Evolutionary conservation across 148 eudicot genomes (phyloP).

Genomic region (Beta vulgaris): DNA sequence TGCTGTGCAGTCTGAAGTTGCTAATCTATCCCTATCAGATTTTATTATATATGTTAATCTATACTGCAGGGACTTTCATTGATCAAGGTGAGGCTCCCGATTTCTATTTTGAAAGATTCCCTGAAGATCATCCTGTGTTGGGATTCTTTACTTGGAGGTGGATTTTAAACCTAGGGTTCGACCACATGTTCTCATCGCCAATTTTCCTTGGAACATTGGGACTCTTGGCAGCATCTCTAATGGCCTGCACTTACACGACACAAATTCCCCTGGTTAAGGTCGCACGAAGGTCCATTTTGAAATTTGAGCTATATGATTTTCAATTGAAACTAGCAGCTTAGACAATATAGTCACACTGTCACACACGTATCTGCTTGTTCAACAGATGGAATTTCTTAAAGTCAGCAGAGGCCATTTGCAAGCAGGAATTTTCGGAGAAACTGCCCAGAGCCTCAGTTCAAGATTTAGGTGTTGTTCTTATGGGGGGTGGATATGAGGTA

Average conservation of each 20-base stretch:
- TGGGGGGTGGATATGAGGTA: slow-evolving; percentile 97
- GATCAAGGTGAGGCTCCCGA: slow-evolving; percentile 93
- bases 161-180: slow-evolving; percentile 78
- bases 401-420: slow-evolving; percentile 64
- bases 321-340: neutral
- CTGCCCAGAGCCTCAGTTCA: slow-evolving; percentile 74
- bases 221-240: slow-evolving; percentile 80
- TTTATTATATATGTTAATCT: neutral
- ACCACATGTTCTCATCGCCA: slow-evolving; percentile 96
- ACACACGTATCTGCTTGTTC: slow-evolving; percentile 7
- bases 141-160: slow-evolving; percentile 94
- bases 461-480: slow-evolving; percentile 86
- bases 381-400: slow-evolving; percentile 79
- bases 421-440: slow-evolving; percentile 77
- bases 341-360: slow-evolving; percentile 9
- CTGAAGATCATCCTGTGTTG: slow-evolving; percentile 82
- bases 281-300: slow-evolving; percentile 73
- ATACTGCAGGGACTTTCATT: slow-evolving; percentile 64
- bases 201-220: slow-evolving; percentile 61
- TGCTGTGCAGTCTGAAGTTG: neutral
- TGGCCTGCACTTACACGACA: slow-evolving; percentile 97
- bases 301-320: neutral
- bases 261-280: slow-evolving; percentile 94
- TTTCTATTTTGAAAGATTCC: slow-evolving; percentile 69
- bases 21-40: neutral